Evolutionary conservation across 2,329 filamentous ascomycete genomes (phyloP), one percentile per base, ranked within the genome.

Genomic region (Fusarium agapanthi): DNA sequence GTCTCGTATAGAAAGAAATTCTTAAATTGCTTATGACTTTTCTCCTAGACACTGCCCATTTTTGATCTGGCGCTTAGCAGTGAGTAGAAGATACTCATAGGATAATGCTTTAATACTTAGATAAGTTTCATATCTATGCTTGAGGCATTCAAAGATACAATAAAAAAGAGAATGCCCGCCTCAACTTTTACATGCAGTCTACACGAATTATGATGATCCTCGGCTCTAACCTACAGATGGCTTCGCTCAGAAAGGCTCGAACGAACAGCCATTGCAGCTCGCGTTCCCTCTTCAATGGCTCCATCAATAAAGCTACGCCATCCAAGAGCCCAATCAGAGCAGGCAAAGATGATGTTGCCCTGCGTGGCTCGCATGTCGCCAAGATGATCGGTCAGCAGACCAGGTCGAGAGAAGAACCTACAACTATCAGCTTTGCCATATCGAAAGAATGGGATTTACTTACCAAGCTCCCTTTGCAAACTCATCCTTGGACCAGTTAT

Each of bases 271-370:
- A 73, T 51, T 3, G 74, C 75, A 79, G 82, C 81, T 2, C 75
- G 68, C 0, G 75, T 74, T 0, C 85, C 85, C 38, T 85, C 83
- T 56, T 86, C 83, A 45, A 87, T 86, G 0, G 85, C 85, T 2
- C 85, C 85, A 67, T 87, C 86, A 18, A 86, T 86, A 43, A 86
- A 86, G 28, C 84, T 83, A 2, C 85, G 78, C 85, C 86, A 87
- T 0, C 84, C 85, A 13, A 84, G 70, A 5, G 84, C 85, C 85
- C 85, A 87, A 51, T 87, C 85, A 0, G 84, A 83, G 58, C 81
- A 84, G 0, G 84, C 84, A 78, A 87, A 87, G 8, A 85, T 68
- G 8, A 86, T 73, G 40, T 85, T 84, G 0, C 83, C 84, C 43
- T 86, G 83, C 3, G 80, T 77, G 2, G 76, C 77, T 41, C 84